Evolutionary conservation across 2,329 filamentous ascomycete genomes (phyloP), one percentile per base, ranked within the genome.

Genomic region (Aspergillus felis): DNA sequence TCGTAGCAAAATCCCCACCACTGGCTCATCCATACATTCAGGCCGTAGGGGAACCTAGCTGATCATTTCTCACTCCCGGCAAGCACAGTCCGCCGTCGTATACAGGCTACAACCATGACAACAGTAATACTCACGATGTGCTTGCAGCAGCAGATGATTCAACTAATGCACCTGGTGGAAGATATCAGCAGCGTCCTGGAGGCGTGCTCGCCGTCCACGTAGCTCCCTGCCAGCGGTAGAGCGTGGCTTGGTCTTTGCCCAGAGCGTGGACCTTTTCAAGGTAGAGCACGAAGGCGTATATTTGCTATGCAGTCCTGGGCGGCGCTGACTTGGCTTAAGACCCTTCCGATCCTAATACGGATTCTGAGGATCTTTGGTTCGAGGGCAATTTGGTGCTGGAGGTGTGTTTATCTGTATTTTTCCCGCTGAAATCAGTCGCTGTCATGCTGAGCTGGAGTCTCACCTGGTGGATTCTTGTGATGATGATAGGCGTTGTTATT

Each of bases 101-200:
- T 25, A 1, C 4, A 5, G 4, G 25, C 25, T 25, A 25, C 5
- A 4, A 25, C 1, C 25, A 4, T 1, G 25, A 25, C 4, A 1
- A 41, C 35, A 14, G 35, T 50, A 50, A 20, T 55, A 55, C 29
- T 55, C 47, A n/a, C n/a, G 47, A 41, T 55, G 32, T 3, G 47
- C 44, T 1, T 22, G 22, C 22, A 22, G 22, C 22, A 22, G 22
- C 22, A 55, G 38, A 17, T 25, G 20, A 27, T 55, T 50, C 25
- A 50, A 24, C 53, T 29, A 22, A 32, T 55, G 53, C 22, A 55
- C 22, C 4, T 55, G 44, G 32, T 55, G 47, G 25, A 55, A 50
- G 1, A 48, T 46, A 20, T 55, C 47, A 55, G 8, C 2, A 55
- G 32, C 3, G 47, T 46, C 24, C 50, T 55, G 29, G 50, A 49